Base-by-base conservation (phyloP, 768 basidiomycete species). In the Rickenella mellea region DNA sequence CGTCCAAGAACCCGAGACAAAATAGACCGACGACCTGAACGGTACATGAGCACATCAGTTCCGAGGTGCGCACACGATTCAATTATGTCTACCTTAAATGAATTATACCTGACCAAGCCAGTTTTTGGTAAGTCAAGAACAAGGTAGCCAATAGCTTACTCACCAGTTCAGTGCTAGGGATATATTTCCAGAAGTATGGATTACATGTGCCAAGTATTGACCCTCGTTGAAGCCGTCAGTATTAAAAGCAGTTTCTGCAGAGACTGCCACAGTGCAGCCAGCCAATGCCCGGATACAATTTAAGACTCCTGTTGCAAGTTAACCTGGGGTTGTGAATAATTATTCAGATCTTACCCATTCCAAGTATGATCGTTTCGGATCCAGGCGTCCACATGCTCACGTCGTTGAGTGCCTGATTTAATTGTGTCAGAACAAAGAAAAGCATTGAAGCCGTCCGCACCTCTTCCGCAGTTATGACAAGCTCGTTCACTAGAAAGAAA, bases 241-340 rank as follows among this genome's bases (percentile, higher is more conserved):
- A 50, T 82, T 75, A 50, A 83, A 80, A 2, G 72, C 63, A 3
- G 70, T 75, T 6, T 70, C 68, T 5, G 66, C 62, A 0, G 73
- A 71, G 2, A 60, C 54, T 2, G 69, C 66, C 42, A 62, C 49
- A 0, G 80, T 83, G 45, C 73, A 70, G 22, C 82, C 82, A 10
- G 74, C 77, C 12, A 83, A 57, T 3, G 74, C 80, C 27, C 80
- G 75, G 40, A 82, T 68, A 46, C 74, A 78, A 45, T 76, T 83
- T 31, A 81, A 53, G n/a, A 75, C 58, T 29, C 70, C 78, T 76
- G 38, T 8, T 26, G 26, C 12, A 37, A 21, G 26, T 31, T 29
- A 26, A 29, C 40, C 5, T 28, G 32, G 19, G 17, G 30, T 30
- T 17, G 46, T 25, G 41, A 26, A 26, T n/a, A 42, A 38, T 10